A percentile compares a stretch with the other conserved stretches of the same genome.
Conservation (phyloP, 352 stramenopile species). For the Pythium plurisporium region DNA sequence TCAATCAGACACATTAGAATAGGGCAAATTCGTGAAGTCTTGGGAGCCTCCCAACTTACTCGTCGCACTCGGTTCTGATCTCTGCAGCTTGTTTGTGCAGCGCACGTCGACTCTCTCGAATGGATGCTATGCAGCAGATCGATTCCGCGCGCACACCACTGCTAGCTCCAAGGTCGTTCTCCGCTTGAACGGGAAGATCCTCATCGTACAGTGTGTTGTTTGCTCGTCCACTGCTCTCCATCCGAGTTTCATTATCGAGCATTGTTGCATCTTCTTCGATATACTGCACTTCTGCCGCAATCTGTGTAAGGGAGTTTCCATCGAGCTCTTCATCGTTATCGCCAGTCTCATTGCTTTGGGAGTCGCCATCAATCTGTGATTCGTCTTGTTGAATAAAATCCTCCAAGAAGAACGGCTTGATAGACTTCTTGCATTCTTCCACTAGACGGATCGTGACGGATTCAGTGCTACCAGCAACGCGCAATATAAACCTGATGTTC, state of each 20-base stretch:
- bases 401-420: conserved; percentile 34
- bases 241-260: background rate
- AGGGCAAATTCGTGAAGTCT: too few relatives aligned
- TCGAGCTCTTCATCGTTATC: background rate
- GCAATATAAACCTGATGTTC: background rate
- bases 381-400: conserved; percentile 24
- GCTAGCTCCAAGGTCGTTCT: too few relatives aligned
- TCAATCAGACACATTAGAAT: too few relatives aligned
- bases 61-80: background rate
- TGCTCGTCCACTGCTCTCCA: too few relatives aligned
- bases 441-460: conserved; percentile 5
- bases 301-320: too few relatives aligned
- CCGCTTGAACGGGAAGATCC: too few relatives aligned
- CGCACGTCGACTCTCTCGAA: background rate
- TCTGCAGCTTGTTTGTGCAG: background rate
- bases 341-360: background rate
- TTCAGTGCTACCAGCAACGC: background rate
- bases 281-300: too few relatives aligned
- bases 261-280: background rate
- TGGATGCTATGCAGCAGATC: background rate
- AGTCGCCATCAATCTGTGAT: conserved; percentile 4
- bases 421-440: conserved; percentile 24
- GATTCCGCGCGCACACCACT: background rate
- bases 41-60: too few relatives aligned
- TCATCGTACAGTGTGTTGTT: background rate